These are phyloP conservation scores for Pulveroboletus ravenelii DNA, from an alignment of 768 basidiomycete genomes.

Conservation along the genomic window DNA sequence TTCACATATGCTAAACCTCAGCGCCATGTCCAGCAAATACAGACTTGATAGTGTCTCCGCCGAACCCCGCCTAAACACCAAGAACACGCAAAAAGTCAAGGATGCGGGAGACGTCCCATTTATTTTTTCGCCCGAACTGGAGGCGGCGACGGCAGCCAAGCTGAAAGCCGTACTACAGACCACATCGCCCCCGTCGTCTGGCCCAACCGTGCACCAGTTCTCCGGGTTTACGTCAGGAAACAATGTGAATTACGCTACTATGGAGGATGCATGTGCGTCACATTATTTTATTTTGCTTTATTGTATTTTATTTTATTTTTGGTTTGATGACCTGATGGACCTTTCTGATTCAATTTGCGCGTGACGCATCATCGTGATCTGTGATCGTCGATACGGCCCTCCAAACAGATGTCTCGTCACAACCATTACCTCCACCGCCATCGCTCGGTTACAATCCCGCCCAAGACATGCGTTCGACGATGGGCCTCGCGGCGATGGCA, in stretches of 20 bases:
- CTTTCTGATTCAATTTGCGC: not conserved
- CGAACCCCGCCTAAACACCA: constrained; percentile 10
- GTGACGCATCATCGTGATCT: constrained; percentile 1
- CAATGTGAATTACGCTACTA: constrained; percentile 11
- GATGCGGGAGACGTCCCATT: constrained; percentile 30
- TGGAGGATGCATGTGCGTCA: constrained; percentile 27
- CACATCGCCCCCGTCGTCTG: constrained; percentile 6
- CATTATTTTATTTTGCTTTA: constrained; percentile 7
- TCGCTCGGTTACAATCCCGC: constrained; percentile 10
- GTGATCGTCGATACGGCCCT: constrained; percentile 3
- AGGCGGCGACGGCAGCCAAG: constrained; percentile 27
- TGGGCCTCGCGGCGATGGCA: not conserved
- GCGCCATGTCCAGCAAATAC: constrained; percentile 25
- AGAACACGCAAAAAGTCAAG: constrained; percentile 20
- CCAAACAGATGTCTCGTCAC: constrained; percentile 5
- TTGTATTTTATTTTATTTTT: not conserved
- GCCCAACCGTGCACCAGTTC: constrained; percentile 11
- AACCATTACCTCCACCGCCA: not conserved
- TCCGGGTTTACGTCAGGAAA: constrained; percentile 21
- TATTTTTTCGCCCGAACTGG: constrained; percentile 30
- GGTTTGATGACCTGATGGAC: not conserved
- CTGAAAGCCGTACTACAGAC: constrained; percentile 25
- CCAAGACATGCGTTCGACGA: constrained; percentile 7
- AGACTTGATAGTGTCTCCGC: constrained; percentile 12
- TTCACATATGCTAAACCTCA: constrained; percentile 16